Percentiles rank a stretch among this genome's conserved stretches.
These are phyloP conservation scores for Abeoforma whisleri DNA, from an alignment of 78 protist genomes.

Conservation along the genomic window DNA sequence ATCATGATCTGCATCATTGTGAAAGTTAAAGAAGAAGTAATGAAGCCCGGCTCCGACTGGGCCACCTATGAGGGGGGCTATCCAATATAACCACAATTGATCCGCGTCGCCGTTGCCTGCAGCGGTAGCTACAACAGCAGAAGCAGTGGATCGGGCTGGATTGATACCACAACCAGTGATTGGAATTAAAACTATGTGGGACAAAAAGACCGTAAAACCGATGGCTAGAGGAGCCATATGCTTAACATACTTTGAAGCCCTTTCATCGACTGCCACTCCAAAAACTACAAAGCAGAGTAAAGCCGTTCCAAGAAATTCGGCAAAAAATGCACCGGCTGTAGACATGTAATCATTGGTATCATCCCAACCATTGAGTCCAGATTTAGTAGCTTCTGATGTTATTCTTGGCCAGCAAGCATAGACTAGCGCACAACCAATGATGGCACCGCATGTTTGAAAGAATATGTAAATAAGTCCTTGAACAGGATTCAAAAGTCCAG, in stretches of 20 bases:
- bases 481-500: conserved; percentile 7
- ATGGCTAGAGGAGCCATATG: conserved; percentile 27
- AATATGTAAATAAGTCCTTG: conserved; percentile 12
- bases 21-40: too few species aligned
- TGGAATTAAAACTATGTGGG: conserved; percentile 33
- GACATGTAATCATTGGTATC: background rate
- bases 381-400: background rate
- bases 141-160: conserved; percentile 39
- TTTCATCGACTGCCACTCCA: conserved; percentile 25
- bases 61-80: background rate
- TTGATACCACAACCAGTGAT: conserved; percentile 33
- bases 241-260: background rate
- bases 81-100: background rate
- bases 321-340: conserved; percentile 12
- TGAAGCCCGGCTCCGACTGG: background rate
- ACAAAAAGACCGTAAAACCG: conserved; percentile 31
- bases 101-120: background rate
- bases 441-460: conserved; percentile 27
- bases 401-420: background rate
- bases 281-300: conserved; percentile 19
- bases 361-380: background rate
- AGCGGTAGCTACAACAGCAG: conserved; percentile 18
- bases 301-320: conserved; percentile 34
- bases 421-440: conserved; percentile 5
- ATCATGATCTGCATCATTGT: too few species aligned